Evolutionary conservation across 441 rosid genomes (phyloP).

Genomic region (Capsella rubella): DNA sequence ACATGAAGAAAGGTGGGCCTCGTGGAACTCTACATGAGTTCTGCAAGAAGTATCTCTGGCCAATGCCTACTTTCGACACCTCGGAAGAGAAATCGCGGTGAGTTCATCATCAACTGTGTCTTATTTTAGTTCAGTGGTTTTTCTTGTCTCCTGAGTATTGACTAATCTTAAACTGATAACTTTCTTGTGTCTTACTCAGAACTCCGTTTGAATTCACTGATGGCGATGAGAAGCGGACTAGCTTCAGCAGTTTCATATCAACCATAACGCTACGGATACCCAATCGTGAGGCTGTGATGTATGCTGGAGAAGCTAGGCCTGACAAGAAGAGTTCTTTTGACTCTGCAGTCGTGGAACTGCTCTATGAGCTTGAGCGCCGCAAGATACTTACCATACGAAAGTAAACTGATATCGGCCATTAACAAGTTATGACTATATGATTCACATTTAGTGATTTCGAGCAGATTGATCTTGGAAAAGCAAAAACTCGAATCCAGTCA

Average conservation of each 20-base stretch:
- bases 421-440: not conserved
- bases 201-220: constrained; percentile 55
- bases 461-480: too few relatives aligned
- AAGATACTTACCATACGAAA: constrained; percentile 56
- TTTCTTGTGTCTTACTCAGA: constrained; percentile 47
- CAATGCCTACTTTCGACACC: constrained; percentile 65
- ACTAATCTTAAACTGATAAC: not conserved
- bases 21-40: constrained; percentile 65
- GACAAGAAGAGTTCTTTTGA: constrained; percentile 91
- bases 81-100: constrained; percentile 68
- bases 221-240: constrained; percentile 50
- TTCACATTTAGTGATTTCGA: constrained; percentile 14
- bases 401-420: constrained; percentile 3
- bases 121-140: not conserved
- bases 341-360: constrained; percentile 74
- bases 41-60: constrained; percentile 81
- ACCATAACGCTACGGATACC: constrained; percentile 63
- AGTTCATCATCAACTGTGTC: not conserved
- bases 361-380: constrained; percentile 62
- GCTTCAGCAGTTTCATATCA: constrained; percentile 65
- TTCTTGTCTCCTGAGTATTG: not conserved
- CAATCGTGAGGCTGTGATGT: constrained; percentile 50
- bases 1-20: constrained; percentile 85
- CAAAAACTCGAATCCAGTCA: too few relatives aligned
- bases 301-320: constrained; percentile 68